Conservation (phyloP, 257 asterid genomes). For the Penstemon newberryi region DNA sequence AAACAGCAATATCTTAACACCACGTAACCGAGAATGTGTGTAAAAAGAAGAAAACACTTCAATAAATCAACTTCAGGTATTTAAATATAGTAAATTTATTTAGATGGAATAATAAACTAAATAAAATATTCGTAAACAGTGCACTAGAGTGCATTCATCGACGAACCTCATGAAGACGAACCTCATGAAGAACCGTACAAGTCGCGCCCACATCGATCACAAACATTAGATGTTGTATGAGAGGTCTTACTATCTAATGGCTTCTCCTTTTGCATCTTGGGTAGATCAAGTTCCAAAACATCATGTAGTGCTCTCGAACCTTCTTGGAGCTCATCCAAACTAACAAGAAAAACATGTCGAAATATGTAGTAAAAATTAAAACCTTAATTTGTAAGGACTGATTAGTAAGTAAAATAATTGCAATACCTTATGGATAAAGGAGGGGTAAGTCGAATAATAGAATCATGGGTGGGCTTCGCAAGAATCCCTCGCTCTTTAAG, state of each 20-base stretch:
- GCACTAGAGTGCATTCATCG: constrained; percentile 9
- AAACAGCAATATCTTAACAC: too few relatives aligned
- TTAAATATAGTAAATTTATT: not conserved
- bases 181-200: constrained; percentile 38
- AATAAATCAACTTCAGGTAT: not conserved
- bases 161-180: constrained; percentile 28
- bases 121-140: not conserved
- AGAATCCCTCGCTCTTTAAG: constrained; percentile 91
- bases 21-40: too few relatives aligned
- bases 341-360: constrained; percentile 29
- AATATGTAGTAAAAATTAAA: not conserved
- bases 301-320: constrained; percentile 71
- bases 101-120: not conserved
- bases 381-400: not conserved
- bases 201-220: constrained; percentile 87
- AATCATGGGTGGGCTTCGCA: constrained; percentile 88
- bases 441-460: constrained; percentile 84
- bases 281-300: constrained; percentile 73
- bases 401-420: not conserved
- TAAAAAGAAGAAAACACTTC: too few relatives aligned
- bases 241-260: constrained; percentile 30
- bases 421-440: constrained; percentile 82
- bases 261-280: constrained; percentile 64
- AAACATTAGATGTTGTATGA: constrained; percentile 39
- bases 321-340: constrained; percentile 74